These are phyloP conservation scores for Fusarium musae DNA, from an alignment of 2,329 filamentous ascomycete species.

Conservation along the genomic window DNA sequence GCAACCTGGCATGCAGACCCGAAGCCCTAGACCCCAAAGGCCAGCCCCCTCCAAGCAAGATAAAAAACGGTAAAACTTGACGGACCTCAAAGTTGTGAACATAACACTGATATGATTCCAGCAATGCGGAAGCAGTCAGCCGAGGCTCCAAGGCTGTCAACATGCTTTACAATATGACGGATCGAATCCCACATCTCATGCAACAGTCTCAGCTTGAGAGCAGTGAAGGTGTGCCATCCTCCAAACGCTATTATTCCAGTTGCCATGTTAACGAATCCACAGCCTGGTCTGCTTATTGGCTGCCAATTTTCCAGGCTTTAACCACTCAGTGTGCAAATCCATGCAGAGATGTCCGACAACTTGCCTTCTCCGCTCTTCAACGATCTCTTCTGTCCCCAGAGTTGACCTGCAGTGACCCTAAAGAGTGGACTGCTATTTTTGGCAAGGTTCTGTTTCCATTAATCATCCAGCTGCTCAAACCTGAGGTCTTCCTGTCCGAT, in stretches of 20 bases:
- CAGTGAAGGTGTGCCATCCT: slow-evolving; percentile 72
- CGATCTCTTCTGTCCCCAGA: slow-evolving; percentile 86
- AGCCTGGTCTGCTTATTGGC: slow-evolving; percentile 99
- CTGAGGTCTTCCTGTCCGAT: slow-evolving; percentile 93
- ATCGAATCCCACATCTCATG: slow-evolving; percentile 86
- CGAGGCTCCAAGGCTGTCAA: slow-evolving; percentile 84
- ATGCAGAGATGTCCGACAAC: slow-evolving; percentile 89
- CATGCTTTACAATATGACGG: slow-evolving; percentile 84
- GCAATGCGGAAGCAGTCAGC: slow-evolving; percentile 67
- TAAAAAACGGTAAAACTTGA: slow-evolving; percentile 39
- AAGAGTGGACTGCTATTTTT: slow-evolving; percentile 96
- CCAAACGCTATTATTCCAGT: neutral
- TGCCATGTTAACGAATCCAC: slow-evolving; percentile 23
- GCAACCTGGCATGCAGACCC: slow-evolving; percentile 74
- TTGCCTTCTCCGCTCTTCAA: slow-evolving; percentile 88
- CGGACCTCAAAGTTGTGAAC: neutral
- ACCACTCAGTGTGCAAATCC: slow-evolving; percentile 94
- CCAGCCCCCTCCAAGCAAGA: slow-evolving; percentile 42
- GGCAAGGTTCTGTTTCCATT: slow-evolving; percentile 92
- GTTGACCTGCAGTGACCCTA: slow-evolving; percentile 82
- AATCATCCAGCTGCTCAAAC: slow-evolving; percentile 87
- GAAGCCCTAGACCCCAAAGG: slow-evolving; percentile 62
- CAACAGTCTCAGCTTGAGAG: slow-evolving; percentile 92
- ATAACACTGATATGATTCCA: slow-evolving; percentile 20
- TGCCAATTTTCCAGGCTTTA: slow-evolving; percentile 89